Percentiles rank a stretch among this genome's conserved stretches.
These are phyloP conservation scores for Pseudohyphozyma bogoriensis DNA, from an alignment of 768 basidiomycete genomes.

Conservation along the genomic window DNA sequence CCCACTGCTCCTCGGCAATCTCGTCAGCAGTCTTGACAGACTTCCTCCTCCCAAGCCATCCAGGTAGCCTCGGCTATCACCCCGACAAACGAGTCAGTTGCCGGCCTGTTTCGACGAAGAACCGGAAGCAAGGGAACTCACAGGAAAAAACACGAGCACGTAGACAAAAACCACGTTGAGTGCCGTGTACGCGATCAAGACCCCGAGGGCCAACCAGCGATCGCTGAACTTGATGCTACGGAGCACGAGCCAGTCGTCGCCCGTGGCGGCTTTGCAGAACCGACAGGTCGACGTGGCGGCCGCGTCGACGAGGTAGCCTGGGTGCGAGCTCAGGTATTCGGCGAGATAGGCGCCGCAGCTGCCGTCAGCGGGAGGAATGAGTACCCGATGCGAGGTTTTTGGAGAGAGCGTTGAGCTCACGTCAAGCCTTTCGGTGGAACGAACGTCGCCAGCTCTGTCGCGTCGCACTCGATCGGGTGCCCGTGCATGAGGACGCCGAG, in stretches of 20 bases:
- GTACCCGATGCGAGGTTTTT: background rate
- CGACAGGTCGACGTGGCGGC: background rate
- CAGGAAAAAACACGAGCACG: constrained; percentile 19
- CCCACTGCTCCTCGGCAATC: background rate
- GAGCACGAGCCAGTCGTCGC: constrained; percentile 23
- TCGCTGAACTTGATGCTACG: constrained; percentile 18
- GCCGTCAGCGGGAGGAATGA: constrained; percentile 8
- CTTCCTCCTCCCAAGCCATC: too few species aligned
- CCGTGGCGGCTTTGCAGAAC: constrained; percentile 20
- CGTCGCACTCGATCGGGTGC: constrained; percentile 45
- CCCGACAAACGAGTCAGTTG: too few species aligned
- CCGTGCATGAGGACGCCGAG: constrained; percentile 35
- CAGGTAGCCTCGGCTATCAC: too few species aligned
- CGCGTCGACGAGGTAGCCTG: constrained; percentile 47
- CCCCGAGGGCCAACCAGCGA: constrained; percentile 8
- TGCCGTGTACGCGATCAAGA: constrained; percentile 18
- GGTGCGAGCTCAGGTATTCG: constrained; percentile 45
- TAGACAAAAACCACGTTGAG: constrained; percentile 20
- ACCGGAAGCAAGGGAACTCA: too few species aligned
- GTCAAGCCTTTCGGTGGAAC: constrained; percentile 48
- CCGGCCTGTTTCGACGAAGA: too few species aligned
- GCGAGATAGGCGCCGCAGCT: constrained; percentile 49
- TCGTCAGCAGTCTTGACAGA: background rate
- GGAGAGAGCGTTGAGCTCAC: constrained; percentile 32
- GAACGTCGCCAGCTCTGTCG: constrained; percentile 53